Conservation (phyloP, 495 filamentous ascomycete genomes). For the Opeltia flavorubescens region DNA sequence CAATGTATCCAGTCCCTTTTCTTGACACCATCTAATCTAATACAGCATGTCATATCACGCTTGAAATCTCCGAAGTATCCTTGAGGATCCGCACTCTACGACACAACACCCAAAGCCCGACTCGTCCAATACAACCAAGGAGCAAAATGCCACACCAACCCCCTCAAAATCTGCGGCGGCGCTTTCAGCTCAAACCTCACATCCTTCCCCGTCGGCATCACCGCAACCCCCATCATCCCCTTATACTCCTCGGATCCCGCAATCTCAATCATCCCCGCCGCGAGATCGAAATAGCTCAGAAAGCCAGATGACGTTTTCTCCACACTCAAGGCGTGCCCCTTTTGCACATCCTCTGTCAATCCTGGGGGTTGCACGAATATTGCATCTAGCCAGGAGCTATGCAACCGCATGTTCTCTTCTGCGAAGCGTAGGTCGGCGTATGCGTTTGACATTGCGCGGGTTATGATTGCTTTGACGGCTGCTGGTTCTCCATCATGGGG, state of each 20-base stretch:
- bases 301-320: slow-evolving; percentile 18
- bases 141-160: slow-evolving; percentile 11
- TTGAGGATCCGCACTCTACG: too few relatives aligned
- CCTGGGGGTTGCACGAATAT: slow-evolving; percentile 31
- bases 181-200: slow-evolving; percentile 16
- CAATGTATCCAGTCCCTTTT: too few relatives aligned
- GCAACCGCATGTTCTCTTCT: slow-evolving; percentile 23
- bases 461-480: slow-evolving; percentile 1
- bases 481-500: slow-evolving; percentile 17
- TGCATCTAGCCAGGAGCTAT: slow-evolving; percentile 22
- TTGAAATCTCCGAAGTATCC: too few relatives aligned
- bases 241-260: slow-evolving; percentile 19
- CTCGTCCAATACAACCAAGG: slow-evolving; percentile 1
- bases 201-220: slow-evolving; percentile 15
- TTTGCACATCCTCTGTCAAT: slow-evolving; percentile 22
- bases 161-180: slow-evolving; percentile 12
- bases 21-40: too few relatives aligned
- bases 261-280: slow-evolving; percentile 33
- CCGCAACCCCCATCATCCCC: slow-evolving; percentile 26
- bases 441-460: slow-evolving; percentile 19
- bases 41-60: too few relatives aligned
- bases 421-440: slow-evolving; percentile 24
- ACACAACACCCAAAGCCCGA: background rate
- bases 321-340: slow-evolving; percentile 23
- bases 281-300: slow-evolving; percentile 29